A percentile compares a stretch with the other conserved stretches of the same genome.
Conservation (phyloP, 192 early-diverging fungal species). For the Mortierella hygrophila region DNA sequence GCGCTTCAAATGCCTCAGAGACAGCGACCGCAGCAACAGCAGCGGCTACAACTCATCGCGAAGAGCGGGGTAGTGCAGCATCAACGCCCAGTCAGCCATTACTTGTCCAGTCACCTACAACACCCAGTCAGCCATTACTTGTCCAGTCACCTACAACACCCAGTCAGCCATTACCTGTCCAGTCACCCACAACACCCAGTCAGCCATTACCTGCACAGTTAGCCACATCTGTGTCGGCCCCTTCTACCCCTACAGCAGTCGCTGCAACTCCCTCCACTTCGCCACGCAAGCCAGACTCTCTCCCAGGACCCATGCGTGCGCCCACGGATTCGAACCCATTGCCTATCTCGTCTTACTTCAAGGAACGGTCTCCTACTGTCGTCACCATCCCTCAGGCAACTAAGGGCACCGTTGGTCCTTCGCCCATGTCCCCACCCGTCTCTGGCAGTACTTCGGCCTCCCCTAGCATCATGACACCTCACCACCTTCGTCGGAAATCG, state of each 20-base stretch:
- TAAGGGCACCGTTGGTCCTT: not conserved
- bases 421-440: slow-evolving; percentile 19
- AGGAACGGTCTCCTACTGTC: slow-evolving; percentile 19
- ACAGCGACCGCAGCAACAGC: not conserved
- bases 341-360: slow-evolving; percentile 44
- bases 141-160: not conserved
- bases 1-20: not conserved
- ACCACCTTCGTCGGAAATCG: slow-evolving; percentile 44
- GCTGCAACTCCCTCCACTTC: not conserved
- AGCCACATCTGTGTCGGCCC: not conserved
- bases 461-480: slow-evolving; percentile 21
- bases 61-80: not conserved
- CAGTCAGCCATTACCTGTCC: too few species aligned
- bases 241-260: not conserved
- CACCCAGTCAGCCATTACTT: not conserved
- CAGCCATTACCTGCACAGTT: not conserved
- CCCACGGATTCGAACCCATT: slow-evolving; percentile 44
- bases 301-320: not conserved
- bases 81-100: not conserved
- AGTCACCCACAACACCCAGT: not conserved
- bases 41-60: not conserved
- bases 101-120: not conserved
- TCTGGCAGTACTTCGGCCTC: not conserved
- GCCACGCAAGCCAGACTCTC: not conserved
- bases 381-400: not conserved